Conservation (phyloP, 129 eudicot species). For the Glebionis coronaria region DNA sequence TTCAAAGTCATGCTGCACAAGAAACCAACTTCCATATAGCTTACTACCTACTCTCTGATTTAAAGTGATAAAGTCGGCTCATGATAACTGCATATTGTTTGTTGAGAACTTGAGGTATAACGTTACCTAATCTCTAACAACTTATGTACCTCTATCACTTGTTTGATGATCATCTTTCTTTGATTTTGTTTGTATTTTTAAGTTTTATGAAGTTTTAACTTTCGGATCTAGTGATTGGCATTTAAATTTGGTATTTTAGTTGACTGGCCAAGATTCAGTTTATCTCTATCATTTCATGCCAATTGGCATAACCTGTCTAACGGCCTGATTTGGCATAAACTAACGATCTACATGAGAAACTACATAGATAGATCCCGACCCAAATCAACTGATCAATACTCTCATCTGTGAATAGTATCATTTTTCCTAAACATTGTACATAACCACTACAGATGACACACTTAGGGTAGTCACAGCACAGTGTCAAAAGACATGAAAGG, state of each 20-base stretch:
- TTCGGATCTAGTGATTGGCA: conserved; percentile 2
- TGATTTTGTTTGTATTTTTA: conserved; percentile 12
- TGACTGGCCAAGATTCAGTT: conserved; percentile 18
- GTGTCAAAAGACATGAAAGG: too few relatives aligned
- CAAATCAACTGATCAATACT: too few relatives aligned
- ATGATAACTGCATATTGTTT: conserved; percentile 25
- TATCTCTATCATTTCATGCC: conserved; percentile 9
- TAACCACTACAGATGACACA: too few relatives aligned
- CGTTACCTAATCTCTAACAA: conserved; percentile 24
- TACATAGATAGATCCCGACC: too few relatives aligned
- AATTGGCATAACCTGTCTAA: conserved; percentile 8
- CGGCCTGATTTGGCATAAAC: too few relatives aligned
- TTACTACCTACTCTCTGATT: conserved; percentile 17
- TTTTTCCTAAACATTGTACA: too few relatives aligned
- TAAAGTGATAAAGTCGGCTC: conserved; percentile 14
- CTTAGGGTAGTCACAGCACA: too few relatives aligned
- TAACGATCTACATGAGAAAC: too few relatives aligned
- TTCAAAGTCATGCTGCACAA: conserved; percentile 14
- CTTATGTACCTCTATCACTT: conserved; percentile 3
- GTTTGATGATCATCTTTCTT: conserved; percentile 3
- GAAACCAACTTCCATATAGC: neutral
- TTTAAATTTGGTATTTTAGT: conserved; percentile 17
- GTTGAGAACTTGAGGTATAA: conserved; percentile 10
- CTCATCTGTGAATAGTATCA: too few relatives aligned
- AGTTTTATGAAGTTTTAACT: conserved; percentile 2